A percentile compares a stretch with the other conserved stretches of the same genome.
These are phyloP conservation scores for Colletotrichum sp. DNA, from an alignment of 2,329 filamentous ascomycete genomes.

Conservation along the genomic window DNA sequence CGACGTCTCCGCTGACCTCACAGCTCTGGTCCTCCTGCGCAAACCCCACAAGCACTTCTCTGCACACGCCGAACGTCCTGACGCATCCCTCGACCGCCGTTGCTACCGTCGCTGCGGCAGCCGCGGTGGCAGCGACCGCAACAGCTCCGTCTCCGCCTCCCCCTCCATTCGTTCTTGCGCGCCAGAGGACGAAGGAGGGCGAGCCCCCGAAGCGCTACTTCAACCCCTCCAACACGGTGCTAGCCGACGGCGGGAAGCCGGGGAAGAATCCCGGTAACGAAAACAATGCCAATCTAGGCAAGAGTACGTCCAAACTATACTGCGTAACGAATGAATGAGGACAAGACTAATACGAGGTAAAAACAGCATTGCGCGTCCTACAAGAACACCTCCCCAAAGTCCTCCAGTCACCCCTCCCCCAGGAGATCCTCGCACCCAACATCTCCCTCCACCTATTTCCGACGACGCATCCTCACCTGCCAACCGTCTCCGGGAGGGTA, in stretches of 20 bases:
- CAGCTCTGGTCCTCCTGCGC: constrained; percentile 3
- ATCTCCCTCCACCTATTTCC: constrained; percentile 75
- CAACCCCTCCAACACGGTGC: constrained; percentile 8
- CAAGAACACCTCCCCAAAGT: constrained; percentile 72
- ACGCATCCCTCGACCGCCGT: neutral
- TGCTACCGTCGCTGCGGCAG: neutral
- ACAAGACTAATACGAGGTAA: neutral
- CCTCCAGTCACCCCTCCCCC: constrained; percentile 70
- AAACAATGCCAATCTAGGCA: constrained; percentile 67
- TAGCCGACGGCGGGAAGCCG: neutral
- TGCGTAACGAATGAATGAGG: neutral
- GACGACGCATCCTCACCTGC: constrained; percentile 84
- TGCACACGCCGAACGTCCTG: neutral
- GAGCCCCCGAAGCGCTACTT: constrained; percentile 18
- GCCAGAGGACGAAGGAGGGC: neutral
- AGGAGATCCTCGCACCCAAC: constrained; percentile 77
- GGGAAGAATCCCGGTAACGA: constrained; percentile 49
- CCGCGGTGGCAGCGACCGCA: neutral
- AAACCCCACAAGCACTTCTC: neutral
- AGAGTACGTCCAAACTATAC: constrained; percentile 51
- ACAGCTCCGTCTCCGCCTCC: neutral
- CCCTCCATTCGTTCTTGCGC: neutral
- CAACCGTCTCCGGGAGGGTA: constrained; percentile 87
- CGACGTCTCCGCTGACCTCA: constrained; percentile 3
- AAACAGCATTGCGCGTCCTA: constrained; percentile 65